phyloP scores from a whole-genome alignment of 306 rosid genomes.

The Vigna hirtella region DNA sequence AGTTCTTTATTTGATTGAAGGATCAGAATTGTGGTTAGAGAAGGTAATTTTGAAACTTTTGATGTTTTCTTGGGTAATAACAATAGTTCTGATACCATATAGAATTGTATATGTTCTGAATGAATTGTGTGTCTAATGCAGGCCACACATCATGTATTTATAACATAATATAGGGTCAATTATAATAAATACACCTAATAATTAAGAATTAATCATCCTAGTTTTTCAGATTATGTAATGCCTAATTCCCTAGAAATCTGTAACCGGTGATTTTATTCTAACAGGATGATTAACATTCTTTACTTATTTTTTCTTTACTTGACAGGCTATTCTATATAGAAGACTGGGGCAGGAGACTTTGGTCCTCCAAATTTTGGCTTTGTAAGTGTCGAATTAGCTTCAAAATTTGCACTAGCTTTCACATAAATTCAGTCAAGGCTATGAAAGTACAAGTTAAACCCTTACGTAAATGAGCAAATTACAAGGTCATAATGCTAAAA shows the following conservation, averaged over 20 bases:
- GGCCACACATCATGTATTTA: no score
- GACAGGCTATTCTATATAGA: constrained; percentile 94
- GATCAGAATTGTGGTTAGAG: constrained; percentile 94
- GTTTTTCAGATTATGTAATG: no score
- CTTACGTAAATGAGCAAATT: neutral
- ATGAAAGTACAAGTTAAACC: neutral
- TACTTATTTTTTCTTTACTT: constrained; percentile 34
- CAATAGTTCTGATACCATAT: no score
- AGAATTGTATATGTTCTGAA: no score
- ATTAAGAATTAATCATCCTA: no score
- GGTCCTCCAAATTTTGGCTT: constrained; percentile 95
- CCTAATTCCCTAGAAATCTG: no score
- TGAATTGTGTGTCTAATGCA: no score
- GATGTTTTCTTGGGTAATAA: constrained; percentile 29
- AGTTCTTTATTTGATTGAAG: constrained; percentile 90
- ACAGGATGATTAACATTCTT: neutral
- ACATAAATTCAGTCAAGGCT: constrained; percentile 11
- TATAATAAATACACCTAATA: no score
- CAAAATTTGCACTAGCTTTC: constrained; percentile 9
- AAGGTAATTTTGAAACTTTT: constrained; percentile 62
- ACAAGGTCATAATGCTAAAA: neutral
- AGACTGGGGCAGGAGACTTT: constrained; percentile 94
- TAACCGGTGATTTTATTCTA: no score
- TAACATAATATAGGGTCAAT: no score
- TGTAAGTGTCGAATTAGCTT: constrained; percentile 67